These are phyloP conservation scores for Alternaria angustiovoidea DNA, from an alignment of 2,329 filamentous ascomycete species.

Conservation along the genomic window DNA sequence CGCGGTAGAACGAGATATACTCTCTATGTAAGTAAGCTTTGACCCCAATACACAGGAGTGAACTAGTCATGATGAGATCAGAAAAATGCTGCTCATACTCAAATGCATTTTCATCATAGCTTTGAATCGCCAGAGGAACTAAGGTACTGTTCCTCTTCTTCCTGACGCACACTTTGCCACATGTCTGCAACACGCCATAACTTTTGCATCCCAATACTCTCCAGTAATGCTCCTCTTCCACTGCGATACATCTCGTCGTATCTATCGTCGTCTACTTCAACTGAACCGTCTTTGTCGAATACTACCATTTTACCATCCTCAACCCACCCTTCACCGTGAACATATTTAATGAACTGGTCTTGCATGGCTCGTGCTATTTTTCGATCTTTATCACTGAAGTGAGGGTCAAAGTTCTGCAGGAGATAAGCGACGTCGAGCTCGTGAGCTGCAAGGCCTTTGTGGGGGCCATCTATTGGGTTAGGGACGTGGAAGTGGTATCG, in stretches of 20 bases:
- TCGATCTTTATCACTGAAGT: slow-evolving; percentile 21
- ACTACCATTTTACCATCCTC: slow-evolving; percentile 31
- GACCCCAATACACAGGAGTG: not conserved
- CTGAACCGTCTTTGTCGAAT: slow-evolving; percentile 22
- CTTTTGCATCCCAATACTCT: slow-evolving; percentile 30
- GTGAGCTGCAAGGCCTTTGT: slow-evolving; percentile 34
- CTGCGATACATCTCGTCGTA: slow-evolving; percentile 36
- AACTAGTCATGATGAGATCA: not conserved
- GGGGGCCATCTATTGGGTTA: slow-evolving; percentile 38
- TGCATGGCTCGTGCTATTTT: slow-evolving; percentile 27
- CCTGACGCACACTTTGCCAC: slow-evolving; percentile 40
- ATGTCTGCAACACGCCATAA: slow-evolving; percentile 35
- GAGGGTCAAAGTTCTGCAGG: slow-evolving; percentile 36
- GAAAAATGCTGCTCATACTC: not conserved
- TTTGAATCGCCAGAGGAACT: slow-evolving; percentile 3
- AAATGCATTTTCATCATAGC: not conserved
- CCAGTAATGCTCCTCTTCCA: slow-evolving; percentile 33
- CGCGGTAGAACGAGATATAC: not conserved
- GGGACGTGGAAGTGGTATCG: slow-evolving; percentile 42
- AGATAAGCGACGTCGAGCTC: slow-evolving; percentile 44
- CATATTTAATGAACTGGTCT: slow-evolving; percentile 36
- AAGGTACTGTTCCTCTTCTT: slow-evolving; percentile 18
- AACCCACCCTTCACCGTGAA: slow-evolving; percentile 36
- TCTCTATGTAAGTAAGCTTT: not conserved
- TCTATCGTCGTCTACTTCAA: slow-evolving; percentile 20